Evolutionary conservation across 129 eudicot genomes (phyloP), one percentile per base, ranked within the genome.

Genomic region (Escallonia herrerae): DNA sequence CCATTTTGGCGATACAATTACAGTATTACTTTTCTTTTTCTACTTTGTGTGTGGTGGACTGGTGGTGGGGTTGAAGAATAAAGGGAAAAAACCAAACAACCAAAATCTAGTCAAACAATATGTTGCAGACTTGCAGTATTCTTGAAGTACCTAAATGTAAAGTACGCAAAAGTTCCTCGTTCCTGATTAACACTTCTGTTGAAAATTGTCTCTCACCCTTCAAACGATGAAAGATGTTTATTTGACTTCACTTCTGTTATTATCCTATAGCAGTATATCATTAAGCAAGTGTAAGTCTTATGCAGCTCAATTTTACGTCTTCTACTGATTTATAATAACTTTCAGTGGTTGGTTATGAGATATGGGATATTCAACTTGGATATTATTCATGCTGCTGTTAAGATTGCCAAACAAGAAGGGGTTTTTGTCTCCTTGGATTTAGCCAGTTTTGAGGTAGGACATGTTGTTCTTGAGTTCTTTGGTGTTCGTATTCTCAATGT

Each of bases 291-390:
- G 33, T 22, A 22, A 22, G 33, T 22, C 40, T 66, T 41, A 8
- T 22, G 40, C 7, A 42, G 15, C 46, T 22, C 33, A 15, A 4
- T 50, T 37, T 7, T 7, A 65, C 4, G 22, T 47, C 7, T 38
- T 8, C 9, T 7, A 14, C 33, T 41, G 60, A 49, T 53, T 40
- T 22, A 37, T 15, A 8, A 43, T 15, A 6, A 22, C 8, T 62
- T 72, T n/a, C 83, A 89, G 97, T 94, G 99, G 99, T 77, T 94
- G 80, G 90, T 94, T 56, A 2, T 94, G 84, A 86, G 99, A 72
- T 94, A 83, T 68, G 86, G 87, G 61, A 79, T 81, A 60, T 65
- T 77, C 53, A 94, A 86, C 73, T 58, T 94, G 69, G 97, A 94
- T 69, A 68, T 89, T 44, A 94, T 89, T 56, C 79, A 73, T 61